A percentile compares a stretch with the other conserved stretches of the same genome.
phyloP scores from a whole-genome alignment of 345 rosid species.

The Microcos paniculata region DNA sequence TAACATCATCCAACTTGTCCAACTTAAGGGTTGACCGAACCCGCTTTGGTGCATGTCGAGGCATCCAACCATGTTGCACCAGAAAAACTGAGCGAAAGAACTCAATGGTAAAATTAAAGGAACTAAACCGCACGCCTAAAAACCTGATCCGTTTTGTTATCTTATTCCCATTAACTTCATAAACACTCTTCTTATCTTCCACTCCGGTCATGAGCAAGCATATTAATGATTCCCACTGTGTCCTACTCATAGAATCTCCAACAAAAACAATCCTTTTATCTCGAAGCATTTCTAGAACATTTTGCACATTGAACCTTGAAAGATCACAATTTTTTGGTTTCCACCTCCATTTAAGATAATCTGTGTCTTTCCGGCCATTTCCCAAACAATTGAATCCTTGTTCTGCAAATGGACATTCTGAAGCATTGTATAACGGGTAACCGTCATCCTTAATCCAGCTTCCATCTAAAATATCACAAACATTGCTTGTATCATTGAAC shows the following conservation, averaged over 20 bases:
- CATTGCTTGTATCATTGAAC: conserved; percentile 31
- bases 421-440: conserved; percentile 67
- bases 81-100: conserved; percentile 89
- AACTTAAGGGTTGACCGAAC: conserved; percentile 67
- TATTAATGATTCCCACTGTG: conserved; percentile 89
- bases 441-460: conserved; percentile 61
- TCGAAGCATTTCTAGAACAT: conserved; percentile 52
- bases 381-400: conserved; percentile 75
- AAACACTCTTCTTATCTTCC: conserved; percentile 76
- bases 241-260: conserved; percentile 90
- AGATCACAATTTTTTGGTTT: conserved; percentile 67
- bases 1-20: conserved; percentile 75
- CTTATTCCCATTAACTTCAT: conserved; percentile 72
- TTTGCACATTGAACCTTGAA: conserved; percentile 49
- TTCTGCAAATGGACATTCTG: conserved; percentile 74
- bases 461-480: conserved; percentile 60
- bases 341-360: conserved; percentile 81
- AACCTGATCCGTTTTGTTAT: conserved; percentile 80
- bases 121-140: conserved; percentile 73
- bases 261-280: conserved; percentile 79
- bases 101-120: conserved; percentile 75
- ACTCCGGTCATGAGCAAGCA: conserved; percentile 85
- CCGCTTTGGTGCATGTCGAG: conserved; percentile 72
- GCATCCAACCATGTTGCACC: conserved; percentile 74
- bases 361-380: conserved; percentile 61